Conservation (phyloP, 2,329 filamentous ascomycete genomes). For the Scedosporium minutisporum region DNA sequence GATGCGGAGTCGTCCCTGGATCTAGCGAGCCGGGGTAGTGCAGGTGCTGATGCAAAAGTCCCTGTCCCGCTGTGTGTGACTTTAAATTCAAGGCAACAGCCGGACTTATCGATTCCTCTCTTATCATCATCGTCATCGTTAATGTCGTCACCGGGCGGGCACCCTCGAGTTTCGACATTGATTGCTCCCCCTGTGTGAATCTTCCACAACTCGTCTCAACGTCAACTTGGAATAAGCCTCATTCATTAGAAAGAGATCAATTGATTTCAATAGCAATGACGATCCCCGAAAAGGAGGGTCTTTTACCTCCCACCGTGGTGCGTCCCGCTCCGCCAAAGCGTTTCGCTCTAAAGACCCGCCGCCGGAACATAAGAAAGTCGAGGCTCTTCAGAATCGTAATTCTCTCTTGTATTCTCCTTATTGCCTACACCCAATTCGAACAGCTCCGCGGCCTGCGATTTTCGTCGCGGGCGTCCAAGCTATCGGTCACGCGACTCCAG, state of each 20-base stretch:
- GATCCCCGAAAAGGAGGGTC: not conserved
- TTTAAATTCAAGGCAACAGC: too few relatives aligned
- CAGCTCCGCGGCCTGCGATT: slow-evolving; percentile 20
- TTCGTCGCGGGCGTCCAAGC: slow-evolving; percentile 6
- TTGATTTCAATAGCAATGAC: not conserved
- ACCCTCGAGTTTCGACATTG: not conserved
- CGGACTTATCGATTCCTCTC: not conserved
- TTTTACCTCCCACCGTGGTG: not conserved
- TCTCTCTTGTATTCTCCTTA: slow-evolving; percentile 39
- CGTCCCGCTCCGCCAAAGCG: not conserved
- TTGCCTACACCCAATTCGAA: slow-evolving; percentile 39
- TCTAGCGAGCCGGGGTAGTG: too few relatives aligned
- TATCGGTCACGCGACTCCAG: slow-evolving; percentile 44
- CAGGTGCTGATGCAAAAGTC: too few relatives aligned
- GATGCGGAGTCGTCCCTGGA: too few relatives aligned
- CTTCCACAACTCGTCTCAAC: not conserved
- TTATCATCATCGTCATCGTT: not conserved
- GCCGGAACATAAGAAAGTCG: slow-evolving; percentile 28
- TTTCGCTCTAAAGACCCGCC: slow-evolving; percentile 10
- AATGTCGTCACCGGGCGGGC: not conserved
- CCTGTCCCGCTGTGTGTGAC: too few relatives aligned
- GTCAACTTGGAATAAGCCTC: not conserved
- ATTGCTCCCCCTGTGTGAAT: not conserved
- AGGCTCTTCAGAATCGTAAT: slow-evolving; percentile 32
- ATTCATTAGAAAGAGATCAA: not conserved